phyloP scores from a whole-genome alignment of 1,284 basidiomycete species.

The Tetrapyrgos nigripes region DNA sequence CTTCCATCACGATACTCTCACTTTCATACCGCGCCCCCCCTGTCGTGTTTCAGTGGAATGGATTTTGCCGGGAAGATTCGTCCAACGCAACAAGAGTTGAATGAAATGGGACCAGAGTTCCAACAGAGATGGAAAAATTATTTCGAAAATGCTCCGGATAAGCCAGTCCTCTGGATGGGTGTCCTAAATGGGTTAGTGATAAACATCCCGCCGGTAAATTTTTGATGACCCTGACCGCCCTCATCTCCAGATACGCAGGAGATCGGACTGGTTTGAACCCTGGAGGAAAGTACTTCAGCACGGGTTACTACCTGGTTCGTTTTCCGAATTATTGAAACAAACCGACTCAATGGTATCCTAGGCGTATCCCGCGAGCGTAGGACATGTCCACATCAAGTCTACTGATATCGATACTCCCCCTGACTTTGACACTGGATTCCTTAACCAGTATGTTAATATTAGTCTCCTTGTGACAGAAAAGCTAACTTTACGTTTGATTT shows the following conservation, averaged over 20 bases:
- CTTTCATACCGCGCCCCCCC: too few species aligned
- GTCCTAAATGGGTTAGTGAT: conserved; percentile 10
- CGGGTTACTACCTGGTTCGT: conserved; percentile 11
- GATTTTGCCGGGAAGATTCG: conserved; percentile 20
- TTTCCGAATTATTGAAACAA: not conserved
- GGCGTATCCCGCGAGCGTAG: conserved; percentile 35
- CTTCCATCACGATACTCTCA: too few species aligned
- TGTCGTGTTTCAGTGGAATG: conserved; percentile 18
- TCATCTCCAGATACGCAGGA: conserved; percentile 9
- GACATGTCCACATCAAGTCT: conserved; percentile 35
- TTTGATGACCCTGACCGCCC: conserved; percentile 4
- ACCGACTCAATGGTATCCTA: not conserved
- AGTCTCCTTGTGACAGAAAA: not conserved
- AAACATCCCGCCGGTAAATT: not conserved
- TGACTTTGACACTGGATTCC: conserved; percentile 27
- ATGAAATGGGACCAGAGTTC: conserved; percentile 17
- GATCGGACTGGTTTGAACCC: not conserved
- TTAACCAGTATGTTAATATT: conserved; percentile 18
- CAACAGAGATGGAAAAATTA: conserved; percentile 12
- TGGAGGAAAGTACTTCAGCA: conserved; percentile 5
- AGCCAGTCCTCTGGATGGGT: conserved; percentile 17
- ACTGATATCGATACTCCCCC: conserved; percentile 24
- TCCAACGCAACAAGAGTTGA: conserved; percentile 13
- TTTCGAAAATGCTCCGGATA: conserved; percentile 15
- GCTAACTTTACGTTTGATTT: not conserved